Evolutionary conservation across 2,329 filamentous ascomycete species (phyloP).

Genomic region (Bisporella sp.): DNA sequence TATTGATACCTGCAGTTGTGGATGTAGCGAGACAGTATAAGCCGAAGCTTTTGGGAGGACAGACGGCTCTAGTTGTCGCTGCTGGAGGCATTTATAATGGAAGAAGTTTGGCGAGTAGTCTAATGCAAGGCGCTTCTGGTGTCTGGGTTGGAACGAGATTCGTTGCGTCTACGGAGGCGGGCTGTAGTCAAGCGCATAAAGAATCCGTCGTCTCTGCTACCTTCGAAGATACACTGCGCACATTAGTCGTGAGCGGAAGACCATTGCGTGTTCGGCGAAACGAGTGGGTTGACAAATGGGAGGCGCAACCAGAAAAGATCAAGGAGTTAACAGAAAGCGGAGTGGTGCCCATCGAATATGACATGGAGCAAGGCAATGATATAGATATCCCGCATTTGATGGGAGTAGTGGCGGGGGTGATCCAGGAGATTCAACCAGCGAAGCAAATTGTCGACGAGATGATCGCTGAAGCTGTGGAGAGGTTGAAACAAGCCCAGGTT

Average conservation of each 20-base stretch:
- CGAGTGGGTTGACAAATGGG: conserved; percentile 78
- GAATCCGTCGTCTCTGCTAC: conserved; percentile 71
- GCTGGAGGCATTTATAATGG: conserved; percentile 86
- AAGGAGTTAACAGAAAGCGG: conserved; percentile 68
- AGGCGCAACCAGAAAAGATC: conserved; percentile 67
- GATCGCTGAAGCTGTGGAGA: conserved; percentile 67
- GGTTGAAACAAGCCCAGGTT: conserved; percentile 53
- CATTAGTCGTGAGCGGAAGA: conserved; percentile 74
- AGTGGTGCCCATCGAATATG: conserved; percentile 73
- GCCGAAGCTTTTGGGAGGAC: conserved; percentile 61
- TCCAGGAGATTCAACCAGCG: conserved; percentile 73
- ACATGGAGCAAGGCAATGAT: conserved; percentile 76
- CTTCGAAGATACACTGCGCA: conserved; percentile 75
- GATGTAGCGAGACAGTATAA: conserved; percentile 60
- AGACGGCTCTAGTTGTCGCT: conserved; percentile 73
- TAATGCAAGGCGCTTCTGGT: conserved; percentile 83
- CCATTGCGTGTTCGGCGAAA: conserved; percentile 77
- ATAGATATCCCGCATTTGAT: conserved; percentile 84
- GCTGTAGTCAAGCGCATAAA: conserved; percentile 77
- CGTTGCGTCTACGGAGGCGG: conserved; percentile 75
- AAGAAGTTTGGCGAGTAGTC: conserved; percentile 66
- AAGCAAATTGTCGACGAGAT: conserved; percentile 83
- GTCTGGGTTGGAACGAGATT: conserved; percentile 96
- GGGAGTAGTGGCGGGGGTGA: conserved; percentile 83
- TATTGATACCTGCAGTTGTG: conserved; percentile 80